Percentiles rank a stretch among this genome's conserved stretches.
phyloP scores from a whole-genome alignment of 2,329 filamentous ascomycete species.

The Paracorniculantispora psalliotae region DNA sequence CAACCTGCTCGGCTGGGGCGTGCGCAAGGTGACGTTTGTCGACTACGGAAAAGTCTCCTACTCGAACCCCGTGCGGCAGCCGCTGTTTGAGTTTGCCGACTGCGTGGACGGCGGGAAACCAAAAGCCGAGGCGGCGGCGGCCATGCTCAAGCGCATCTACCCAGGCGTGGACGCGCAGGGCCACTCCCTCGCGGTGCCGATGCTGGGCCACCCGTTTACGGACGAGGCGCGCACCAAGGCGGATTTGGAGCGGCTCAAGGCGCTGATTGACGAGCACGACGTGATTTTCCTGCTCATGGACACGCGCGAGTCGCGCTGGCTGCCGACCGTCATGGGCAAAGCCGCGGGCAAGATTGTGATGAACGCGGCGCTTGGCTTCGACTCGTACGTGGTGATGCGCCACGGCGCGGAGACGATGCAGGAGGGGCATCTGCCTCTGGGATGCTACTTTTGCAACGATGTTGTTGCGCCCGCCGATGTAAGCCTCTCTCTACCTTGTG shows the following conservation, averaged over 20 bases:
- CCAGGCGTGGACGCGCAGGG: slow-evolving; percentile 81
- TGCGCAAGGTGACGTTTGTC: slow-evolving; percentile 90
- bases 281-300: slow-evolving; percentile 97
- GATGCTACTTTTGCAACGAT: slow-evolving; percentile 98
- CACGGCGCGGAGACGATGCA: slow-evolving; percentile 66
- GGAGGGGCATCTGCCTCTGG: slow-evolving; percentile 62
- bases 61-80: slow-evolving; percentile 93
- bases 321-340: slow-evolving; percentile 95
- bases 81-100: slow-evolving; percentile 85
- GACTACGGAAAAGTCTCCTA: slow-evolving; percentile 92
- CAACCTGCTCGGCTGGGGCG: slow-evolving; percentile 91
- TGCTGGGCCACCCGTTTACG: slow-evolving; percentile 85
- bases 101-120: slow-evolving; percentile 78
- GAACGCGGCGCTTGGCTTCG: slow-evolving; percentile 93
- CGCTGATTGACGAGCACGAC: slow-evolving; percentile 78
- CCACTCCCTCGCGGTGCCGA: slow-evolving; percentile 80
- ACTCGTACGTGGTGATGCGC: slow-evolving; percentile 95
- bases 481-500: slow-evolving; percentile 40
- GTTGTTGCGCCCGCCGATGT: slow-evolving; percentile 92
- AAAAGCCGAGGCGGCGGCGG: slow-evolving; percentile 78
- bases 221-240: slow-evolving; percentile 64
- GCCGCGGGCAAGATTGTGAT: slow-evolving; percentile 89
- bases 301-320: slow-evolving; percentile 87
- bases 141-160: slow-evolving; percentile 79
- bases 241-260: slow-evolving; percentile 71